Percentiles rank a stretch among this genome's conserved stretches.
These are phyloP conservation scores for Aspergillus cavernicola DNA, from an alignment of 495 filamentous ascomycete species.

Conservation along the genomic window DNA sequence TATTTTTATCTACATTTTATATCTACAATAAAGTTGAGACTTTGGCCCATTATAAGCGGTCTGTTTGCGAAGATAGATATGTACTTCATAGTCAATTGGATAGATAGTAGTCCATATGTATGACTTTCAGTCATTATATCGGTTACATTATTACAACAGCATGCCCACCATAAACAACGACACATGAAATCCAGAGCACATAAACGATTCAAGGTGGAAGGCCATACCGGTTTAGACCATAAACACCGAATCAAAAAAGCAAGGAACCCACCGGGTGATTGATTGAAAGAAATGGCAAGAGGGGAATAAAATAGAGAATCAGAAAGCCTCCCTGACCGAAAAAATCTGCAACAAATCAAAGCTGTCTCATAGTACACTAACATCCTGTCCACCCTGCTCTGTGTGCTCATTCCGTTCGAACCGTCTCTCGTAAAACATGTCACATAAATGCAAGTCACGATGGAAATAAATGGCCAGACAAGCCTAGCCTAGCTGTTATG, in stretches of 20 bases:
- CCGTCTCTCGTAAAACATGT: conserved; percentile 16
- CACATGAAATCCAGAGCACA: neutral
- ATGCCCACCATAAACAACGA: neutral
- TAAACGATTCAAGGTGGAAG: neutral
- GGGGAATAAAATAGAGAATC: conserved; percentile 1
- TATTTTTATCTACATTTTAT: too few relatives aligned
- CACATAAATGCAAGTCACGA: conserved; percentile 4
- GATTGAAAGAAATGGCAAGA: conserved; percentile 4
- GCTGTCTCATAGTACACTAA: conserved; percentile 3
- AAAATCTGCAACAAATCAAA: neutral
- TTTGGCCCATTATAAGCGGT: too few relatives aligned
- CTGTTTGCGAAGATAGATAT: neutral
- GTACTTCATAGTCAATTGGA: neutral
- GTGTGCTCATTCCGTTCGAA: neutral
- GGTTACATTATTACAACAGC: neutral
- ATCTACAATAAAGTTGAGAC: too few relatives aligned
- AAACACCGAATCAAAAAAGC: conserved; percentile 2
- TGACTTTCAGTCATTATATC: neutral
- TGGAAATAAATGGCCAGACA: neutral
- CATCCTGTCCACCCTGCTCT: neutral
- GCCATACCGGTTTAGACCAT: neutral
- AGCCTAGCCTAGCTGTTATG: neutral
- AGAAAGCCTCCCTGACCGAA: neutral
- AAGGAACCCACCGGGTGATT: neutral
- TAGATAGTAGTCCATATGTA: neutral